These are phyloP conservation scores for Cynara cardunculus DNA, from an alignment of 129 eudicot species.

Conservation along the genomic window DNA sequence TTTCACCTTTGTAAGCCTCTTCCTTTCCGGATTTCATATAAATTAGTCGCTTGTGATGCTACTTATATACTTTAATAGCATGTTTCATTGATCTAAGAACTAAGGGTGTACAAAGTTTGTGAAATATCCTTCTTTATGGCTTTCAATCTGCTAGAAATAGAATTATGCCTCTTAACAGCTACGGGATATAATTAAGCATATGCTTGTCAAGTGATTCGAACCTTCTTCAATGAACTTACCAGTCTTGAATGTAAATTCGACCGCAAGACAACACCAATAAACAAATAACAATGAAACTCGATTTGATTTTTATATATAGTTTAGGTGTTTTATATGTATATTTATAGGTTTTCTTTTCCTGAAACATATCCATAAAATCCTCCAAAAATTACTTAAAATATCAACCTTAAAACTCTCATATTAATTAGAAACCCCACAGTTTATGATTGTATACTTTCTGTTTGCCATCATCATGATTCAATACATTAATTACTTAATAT, in stretches of 20 bases:
- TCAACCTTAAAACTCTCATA: conserved; percentile 19
- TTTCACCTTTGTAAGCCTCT: conserved; percentile 20
- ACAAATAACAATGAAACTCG: conserved; percentile 9
- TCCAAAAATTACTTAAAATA: conserved; percentile 14
- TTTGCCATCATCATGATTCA: conserved; percentile 8
- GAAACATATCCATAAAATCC: conserved; percentile 15
- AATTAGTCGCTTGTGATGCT: conserved; percentile 36
- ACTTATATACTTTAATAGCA: conserved; percentile 24
- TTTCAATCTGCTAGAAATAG: conserved; percentile 1
- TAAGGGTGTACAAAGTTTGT: conserved; percentile 47
- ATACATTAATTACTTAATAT: not conserved
- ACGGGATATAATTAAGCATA: not conserved
- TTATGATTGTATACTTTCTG: conserved; percentile 26
- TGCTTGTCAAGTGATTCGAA: not conserved
- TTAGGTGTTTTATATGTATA: conserved; percentile 15
- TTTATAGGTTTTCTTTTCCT: conserved; percentile 10
- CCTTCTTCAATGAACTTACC: not conserved
- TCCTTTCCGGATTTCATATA: conserved; percentile 11
- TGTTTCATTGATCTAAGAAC: conserved; percentile 33
- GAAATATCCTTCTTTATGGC: conserved; percentile 29
- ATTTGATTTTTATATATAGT: not conserved
- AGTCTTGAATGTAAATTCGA: not conserved
- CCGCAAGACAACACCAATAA: not conserved
- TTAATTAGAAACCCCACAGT: conserved; percentile 27
- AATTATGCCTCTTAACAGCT: not conserved